A percentile compares a stretch with the other conserved stretches of the same genome.
Conservation (phyloP, 1,284 basidiomycete genomes). For the Ceratobasidium papillatum region DNA sequence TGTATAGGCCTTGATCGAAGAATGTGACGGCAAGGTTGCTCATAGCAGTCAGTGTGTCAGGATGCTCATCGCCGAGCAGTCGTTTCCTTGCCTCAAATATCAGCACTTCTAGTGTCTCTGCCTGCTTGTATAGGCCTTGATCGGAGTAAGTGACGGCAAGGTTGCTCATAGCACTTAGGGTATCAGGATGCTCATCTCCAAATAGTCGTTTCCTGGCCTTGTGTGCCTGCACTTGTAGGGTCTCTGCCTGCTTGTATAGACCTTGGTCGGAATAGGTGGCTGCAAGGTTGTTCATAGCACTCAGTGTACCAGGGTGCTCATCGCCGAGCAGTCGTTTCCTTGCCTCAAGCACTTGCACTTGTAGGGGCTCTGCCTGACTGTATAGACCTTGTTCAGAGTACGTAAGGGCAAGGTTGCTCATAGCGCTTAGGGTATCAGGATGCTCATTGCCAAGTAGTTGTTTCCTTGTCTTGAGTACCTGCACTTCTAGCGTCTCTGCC, state of each 20-base stretch:
- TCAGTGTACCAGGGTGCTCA: neutral
- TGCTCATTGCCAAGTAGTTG: slow-evolving; percentile 16
- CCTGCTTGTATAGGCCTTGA: neutral
- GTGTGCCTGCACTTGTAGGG: neutral
- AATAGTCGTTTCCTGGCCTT: slow-evolving; percentile 2
- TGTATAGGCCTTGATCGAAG: neutral
- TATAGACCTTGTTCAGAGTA: neutral
- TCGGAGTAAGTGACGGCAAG: slow-evolving; percentile 2
- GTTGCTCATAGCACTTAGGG: neutral
- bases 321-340: slow-evolving; percentile 1
- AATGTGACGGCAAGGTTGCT: slow-evolving; percentile 14
- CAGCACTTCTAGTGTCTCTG: slow-evolving; percentile 5
- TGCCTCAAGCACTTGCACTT: slow-evolving; percentile 4
- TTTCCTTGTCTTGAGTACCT: slow-evolving; percentile 13
- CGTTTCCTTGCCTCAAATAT: slow-evolving; percentile 6
- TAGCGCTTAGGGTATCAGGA: slow-evolving; percentile 3
- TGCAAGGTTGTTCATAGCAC: slow-evolving; percentile 8
- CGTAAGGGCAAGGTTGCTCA: neutral
- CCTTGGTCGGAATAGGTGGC: neutral
- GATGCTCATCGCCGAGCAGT: slow-evolving; percentile 1
- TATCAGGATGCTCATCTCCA: slow-evolving; percentile 19
- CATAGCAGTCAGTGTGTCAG: slow-evolving; percentile 5
- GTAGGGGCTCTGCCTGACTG: slow-evolving; percentile 6
- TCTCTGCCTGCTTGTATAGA: slow-evolving; percentile 13
- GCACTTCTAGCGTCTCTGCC: slow-evolving; percentile 14